Base-by-base conservation (phyloP, 2,329 filamentous ascomycete species). In the Cladosporium cucumerinum region DNA sequence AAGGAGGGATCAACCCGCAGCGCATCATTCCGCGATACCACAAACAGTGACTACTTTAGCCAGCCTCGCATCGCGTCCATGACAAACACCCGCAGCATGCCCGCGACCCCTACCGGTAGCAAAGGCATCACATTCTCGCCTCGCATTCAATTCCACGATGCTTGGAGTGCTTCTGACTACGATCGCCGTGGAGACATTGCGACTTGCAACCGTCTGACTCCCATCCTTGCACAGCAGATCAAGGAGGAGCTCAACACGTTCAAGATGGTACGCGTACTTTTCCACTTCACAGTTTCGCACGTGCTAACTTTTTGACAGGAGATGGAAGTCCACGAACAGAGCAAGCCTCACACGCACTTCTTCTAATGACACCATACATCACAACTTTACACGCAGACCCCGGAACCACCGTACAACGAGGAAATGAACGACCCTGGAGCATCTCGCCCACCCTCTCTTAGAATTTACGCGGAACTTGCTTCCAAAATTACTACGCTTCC, bases 331-430 rank as follows among this genome's bases (percentile, higher is more conserved):
- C 95, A 99, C 78, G 95, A 98, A 81, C 92, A 90, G 77, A 98
- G 95, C 71, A 99, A 98, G 83, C 93, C 97, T 75, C 97, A 99
- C 84, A 99, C 95, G 73, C 95, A 99, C 85, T 99, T 99, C 86
- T 98, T 99, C 85, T 99, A 87, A 94, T 80, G 81, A 84, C 54
- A 49, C 52, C 26, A 55, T 48, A 39, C 57, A 59, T 30, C 30
- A 58, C 55, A 64, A 28, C 32, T 36, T 26, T 49, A 52, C 54
- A 64, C 43, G 28, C 62, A 52, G 57, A 58, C 55, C 32, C 49
- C 49, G 51, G 60, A 54, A n/a, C 43, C 49, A 54, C 23, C 49
- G 46, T 30, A 26, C 43, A 62, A 62, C 34, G 60, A 62, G 49
- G 62, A 64, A 30, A 58, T 25, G 57, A 59, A 64, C 54, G 46